Evolutionary conservation across 1,139 yeast species (phyloP).

Genomic region (Ogataea hybrid): DNA sequence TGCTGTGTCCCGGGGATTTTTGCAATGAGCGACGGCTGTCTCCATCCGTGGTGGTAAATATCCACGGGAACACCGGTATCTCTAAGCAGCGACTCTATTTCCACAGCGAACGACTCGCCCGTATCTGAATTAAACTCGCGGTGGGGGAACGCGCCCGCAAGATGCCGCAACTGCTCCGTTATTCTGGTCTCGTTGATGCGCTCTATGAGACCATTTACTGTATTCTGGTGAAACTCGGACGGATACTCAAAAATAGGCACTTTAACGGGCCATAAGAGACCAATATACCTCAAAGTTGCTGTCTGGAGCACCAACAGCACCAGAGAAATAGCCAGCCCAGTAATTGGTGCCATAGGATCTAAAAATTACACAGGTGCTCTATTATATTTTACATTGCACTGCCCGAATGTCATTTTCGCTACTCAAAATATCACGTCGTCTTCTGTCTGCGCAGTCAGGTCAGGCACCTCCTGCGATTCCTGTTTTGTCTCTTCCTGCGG

Average conservation of each 20-base stretch:
- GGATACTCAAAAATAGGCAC: conserved; percentile 23
- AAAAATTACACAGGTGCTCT: no score
- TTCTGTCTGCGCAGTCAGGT: no score
- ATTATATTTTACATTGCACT: no score
- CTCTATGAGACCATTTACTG: conserved; percentile 2
- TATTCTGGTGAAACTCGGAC: conserved; percentile 7
- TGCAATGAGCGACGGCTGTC: conserved; percentile 56
- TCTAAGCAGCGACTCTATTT: conserved; percentile 57
- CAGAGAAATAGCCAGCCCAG: background rate
- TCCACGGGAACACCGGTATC: conserved; percentile 21
- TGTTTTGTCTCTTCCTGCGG: no score
- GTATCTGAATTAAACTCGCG: conserved; percentile 73
- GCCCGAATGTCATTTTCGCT: no score
- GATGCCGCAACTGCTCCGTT: conserved; percentile 1
- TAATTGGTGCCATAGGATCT: background rate
- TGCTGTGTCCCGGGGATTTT: conserved; percentile 28
- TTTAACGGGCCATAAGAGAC: conserved; percentile 11
- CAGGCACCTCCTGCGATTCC: no score
- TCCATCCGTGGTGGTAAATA: conserved; percentile 48
- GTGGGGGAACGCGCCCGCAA: conserved; percentile 48
- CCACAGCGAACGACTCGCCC: conserved; percentile 71
- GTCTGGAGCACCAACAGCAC: background rate
- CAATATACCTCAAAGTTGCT: conserved; percentile 7
- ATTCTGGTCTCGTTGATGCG: conserved; percentile 8
- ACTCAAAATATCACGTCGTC: no score